Conservation (phyloP, 768 basidiomycete species). For the Cyathus striatus region DNA sequence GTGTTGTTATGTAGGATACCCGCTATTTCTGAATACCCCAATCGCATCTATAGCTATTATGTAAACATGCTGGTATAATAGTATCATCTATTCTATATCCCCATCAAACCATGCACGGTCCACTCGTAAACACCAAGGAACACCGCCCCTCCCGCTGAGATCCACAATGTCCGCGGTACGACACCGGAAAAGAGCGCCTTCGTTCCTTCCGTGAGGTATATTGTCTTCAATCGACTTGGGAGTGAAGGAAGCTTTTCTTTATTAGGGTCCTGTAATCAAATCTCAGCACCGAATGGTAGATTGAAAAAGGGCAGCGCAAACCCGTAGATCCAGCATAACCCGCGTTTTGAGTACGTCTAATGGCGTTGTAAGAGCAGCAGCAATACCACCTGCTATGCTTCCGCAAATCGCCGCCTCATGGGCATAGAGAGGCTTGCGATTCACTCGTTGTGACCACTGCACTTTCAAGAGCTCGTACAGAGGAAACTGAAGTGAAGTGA, state of each 20-base stretch:
- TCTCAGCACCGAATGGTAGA: not conserved
- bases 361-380: slow-evolving; percentile 89
- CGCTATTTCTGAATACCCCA: too few species aligned
- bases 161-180: slow-evolving; percentile 92
- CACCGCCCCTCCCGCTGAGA: slow-evolving; percentile 93
- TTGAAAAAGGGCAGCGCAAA: slow-evolving; percentile 18
- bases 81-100: too few species aligned
- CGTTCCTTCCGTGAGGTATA: slow-evolving; percentile 68
- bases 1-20: too few species aligned
- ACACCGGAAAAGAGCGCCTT: slow-evolving; percentile 81
- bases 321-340: slow-evolving; percentile 90
- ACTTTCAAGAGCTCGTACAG: slow-evolving; percentile 86
- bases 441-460: slow-evolving; percentile 48
- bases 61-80: too few species aligned
- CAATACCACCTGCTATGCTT: slow-evolving; percentile 84
- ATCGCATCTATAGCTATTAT: too few species aligned
- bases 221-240: slow-evolving; percentile 49
- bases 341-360: slow-evolving; percentile 96
- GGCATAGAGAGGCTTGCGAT: slow-evolving; percentile 54
- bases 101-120: slow-evolving; percentile 50
- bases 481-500: slow-evolving; percentile 94
- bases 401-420: slow-evolving; percentile 87
- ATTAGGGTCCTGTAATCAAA: slow-evolving; percentile 36
- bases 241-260: slow-evolving; percentile 51
- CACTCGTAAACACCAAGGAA: slow-evolving; percentile 97